Conservation (phyloP, 73 alveolate genomes). For the Vitrella brassicaformis region DNA sequence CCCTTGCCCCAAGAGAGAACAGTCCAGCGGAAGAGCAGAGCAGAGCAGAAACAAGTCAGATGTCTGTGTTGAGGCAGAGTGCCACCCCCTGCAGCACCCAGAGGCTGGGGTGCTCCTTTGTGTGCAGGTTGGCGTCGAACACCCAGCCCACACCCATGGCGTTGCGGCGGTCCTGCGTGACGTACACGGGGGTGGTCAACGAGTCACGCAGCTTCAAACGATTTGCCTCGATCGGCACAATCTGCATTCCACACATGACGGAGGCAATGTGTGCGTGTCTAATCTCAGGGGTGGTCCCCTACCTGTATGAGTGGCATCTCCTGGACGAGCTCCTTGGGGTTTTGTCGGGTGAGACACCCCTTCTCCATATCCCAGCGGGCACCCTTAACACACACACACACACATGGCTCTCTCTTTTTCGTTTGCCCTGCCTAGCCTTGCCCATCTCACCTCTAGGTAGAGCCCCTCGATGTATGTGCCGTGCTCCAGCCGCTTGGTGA, state of each 20-base stretch:
- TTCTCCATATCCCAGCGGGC: constrained; percentile 93
- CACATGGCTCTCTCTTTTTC: background rate
- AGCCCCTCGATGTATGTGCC: constrained; percentile 97
- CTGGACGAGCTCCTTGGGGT: constrained; percentile 87
- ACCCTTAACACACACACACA: constrained; percentile 72
- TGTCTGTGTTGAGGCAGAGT: constrained; percentile 83
- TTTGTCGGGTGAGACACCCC: constrained; percentile 54
- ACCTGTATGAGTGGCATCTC: constrained; percentile 92
- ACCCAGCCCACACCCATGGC: constrained; percentile 99
- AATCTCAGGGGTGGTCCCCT: no score
- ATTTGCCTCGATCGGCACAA: constrained; percentile 61
- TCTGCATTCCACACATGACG: constrained; percentile 24
- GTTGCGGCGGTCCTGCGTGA: constrained; percentile 80
- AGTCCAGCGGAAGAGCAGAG: no score
- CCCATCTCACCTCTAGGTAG: constrained; percentile 12
- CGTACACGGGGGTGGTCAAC: constrained; percentile 52
- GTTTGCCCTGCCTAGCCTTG: background rate
- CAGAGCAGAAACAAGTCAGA: constrained; percentile 23
- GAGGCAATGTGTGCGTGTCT: no score
- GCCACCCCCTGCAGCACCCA: constrained; percentile 98
- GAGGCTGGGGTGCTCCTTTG: constrained; percentile 92
- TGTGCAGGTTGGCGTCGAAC: constrained; percentile 95
- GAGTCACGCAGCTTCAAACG: constrained; percentile 90
- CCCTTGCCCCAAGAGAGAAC: no score
- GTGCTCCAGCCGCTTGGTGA: constrained; percentile 78